These are phyloP conservation scores for Melianthus villosus DNA, from an alignment of 441 rosid genomes.

Conservation along the genomic window DNA sequence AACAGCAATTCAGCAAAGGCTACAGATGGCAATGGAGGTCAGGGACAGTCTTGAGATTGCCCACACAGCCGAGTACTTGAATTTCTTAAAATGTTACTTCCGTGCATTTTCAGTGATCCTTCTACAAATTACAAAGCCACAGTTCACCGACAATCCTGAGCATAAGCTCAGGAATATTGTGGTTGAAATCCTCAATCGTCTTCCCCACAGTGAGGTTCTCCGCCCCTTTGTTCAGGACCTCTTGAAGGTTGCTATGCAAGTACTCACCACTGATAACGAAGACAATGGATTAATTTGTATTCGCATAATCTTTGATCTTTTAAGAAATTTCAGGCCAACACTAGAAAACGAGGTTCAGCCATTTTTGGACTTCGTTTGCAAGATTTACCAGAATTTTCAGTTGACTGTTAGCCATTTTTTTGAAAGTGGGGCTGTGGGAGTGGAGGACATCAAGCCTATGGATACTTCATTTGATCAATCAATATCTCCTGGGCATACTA, in stretches of 20 bases:
- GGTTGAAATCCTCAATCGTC: constrained; percentile 82
- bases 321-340: constrained; percentile 80
- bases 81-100: constrained; percentile 85
- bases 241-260: constrained; percentile 93
- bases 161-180: constrained; percentile 81
- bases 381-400: constrained; percentile 81
- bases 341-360: constrained; percentile 91
- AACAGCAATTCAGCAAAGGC: constrained; percentile 68
- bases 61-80: constrained; percentile 83
- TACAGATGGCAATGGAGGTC: constrained; percentile 82
- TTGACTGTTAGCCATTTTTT: constrained; percentile 75
- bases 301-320: constrained; percentile 85
- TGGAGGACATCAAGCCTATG: constrained; percentile 63
- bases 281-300: constrained; percentile 91
- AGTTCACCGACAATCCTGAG: constrained; percentile 64
- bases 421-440: constrained; percentile 34
- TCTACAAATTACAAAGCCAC: constrained; percentile 74
- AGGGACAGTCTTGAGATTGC: constrained; percentile 93
- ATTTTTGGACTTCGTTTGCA: constrained; percentile 86
- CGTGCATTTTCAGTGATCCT: constrained; percentile 67
- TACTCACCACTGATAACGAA: constrained; percentile 80
- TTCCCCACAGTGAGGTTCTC: constrained; percentile 94
- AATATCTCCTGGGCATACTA: constrained; percentile 26
- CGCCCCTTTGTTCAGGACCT: constrained; percentile 98
- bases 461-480: constrained; percentile 66